Percentiles rank a stretch among this genome's conserved stretches.
These are phyloP conservation scores for Lophiostoma macrostomum DNA, from an alignment of 495 filamentous ascomycete species.

Conservation along the genomic window DNA sequence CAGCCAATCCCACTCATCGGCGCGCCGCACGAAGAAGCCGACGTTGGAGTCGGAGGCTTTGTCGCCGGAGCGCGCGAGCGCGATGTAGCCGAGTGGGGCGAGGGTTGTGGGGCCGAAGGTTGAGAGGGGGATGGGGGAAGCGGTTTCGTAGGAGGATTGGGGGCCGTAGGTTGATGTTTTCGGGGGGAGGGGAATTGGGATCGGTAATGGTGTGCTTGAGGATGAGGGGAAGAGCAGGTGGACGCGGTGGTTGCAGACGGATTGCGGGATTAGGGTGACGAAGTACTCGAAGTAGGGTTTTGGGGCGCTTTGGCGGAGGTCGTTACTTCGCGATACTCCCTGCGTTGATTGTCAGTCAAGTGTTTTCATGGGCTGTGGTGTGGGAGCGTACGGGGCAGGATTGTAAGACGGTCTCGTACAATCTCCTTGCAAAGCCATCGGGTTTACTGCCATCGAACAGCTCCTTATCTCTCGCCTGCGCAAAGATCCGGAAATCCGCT, in stretches of 20 bases:
- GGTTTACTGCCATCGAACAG: constrained; percentile 6
- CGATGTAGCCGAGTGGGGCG: constrained; percentile 36
- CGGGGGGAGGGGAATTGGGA: not conserved
- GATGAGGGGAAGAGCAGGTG: not conserved
- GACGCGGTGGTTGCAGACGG: constrained; percentile 1
- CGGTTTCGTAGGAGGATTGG: constrained; percentile 23
- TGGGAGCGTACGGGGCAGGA: constrained; percentile 5
- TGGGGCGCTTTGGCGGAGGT: constrained; percentile 2
- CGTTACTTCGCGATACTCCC: constrained; percentile 11
- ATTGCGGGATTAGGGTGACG: constrained; percentile 12
- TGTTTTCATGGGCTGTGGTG: not conserved
- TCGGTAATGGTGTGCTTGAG: too few species aligned
- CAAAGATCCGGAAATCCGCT: constrained; percentile 25
- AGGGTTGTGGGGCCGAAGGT: constrained; percentile 24
- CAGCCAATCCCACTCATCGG: constrained; percentile 23
- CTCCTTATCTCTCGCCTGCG: constrained; percentile 10
- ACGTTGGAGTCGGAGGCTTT: constrained; percentile 37
- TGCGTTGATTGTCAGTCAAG: not conserved
- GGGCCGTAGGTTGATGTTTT: not conserved
- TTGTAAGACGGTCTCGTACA: constrained; percentile 14
- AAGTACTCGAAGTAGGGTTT: constrained; percentile 18
- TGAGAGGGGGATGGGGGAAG: constrained; percentile 12
- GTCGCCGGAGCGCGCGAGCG: constrained; percentile 33
- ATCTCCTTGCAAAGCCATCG: constrained; percentile 8
- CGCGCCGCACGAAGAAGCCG: constrained; percentile 36